A percentile compares a stretch with the other conserved stretches of the same genome.
These are phyloP conservation scores for Exophiala calicioides DNA, from an alignment of 2,329 filamentous ascomycete genomes.

Conservation along the genomic window DNA sequence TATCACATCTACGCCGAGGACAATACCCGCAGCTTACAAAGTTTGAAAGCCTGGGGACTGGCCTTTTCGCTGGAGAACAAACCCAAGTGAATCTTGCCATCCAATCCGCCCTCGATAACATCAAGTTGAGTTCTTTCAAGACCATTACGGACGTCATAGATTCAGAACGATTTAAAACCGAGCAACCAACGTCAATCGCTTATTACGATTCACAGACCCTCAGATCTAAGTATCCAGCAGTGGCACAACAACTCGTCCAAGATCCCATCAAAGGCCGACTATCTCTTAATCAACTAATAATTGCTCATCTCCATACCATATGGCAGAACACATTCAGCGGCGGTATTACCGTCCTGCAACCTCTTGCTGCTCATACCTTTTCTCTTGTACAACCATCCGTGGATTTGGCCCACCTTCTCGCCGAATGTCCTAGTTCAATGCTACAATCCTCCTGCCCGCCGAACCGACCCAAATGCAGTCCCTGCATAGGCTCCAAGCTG, in stretches of 20 bases:
- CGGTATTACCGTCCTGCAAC: slow-evolving; percentile 81
- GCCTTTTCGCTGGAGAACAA: slow-evolving; percentile 71
- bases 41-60: slow-evolving; percentile 70
- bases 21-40: slow-evolving; percentile 72
- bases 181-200: slow-evolving; percentile 70
- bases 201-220: slow-evolving; percentile 71
- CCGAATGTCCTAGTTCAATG: slow-evolving; percentile 72
- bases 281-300: slow-evolving; percentile 73
- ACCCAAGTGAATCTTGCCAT: slow-evolving; percentile 64
- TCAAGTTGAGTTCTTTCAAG: slow-evolving; percentile 58
- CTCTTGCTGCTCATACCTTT: slow-evolving; percentile 72
- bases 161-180: slow-evolving; percentile 63
- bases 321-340: slow-evolving; percentile 78
- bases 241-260: slow-evolving; percentile 63
- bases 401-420: slow-evolving; percentile 72
- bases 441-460: slow-evolving; percentile 80
- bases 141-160: slow-evolving; percentile 64
- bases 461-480: slow-evolving; percentile 71
- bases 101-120: slow-evolving; percentile 59
- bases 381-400: slow-evolving; percentile 69
- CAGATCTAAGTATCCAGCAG: slow-evolving; percentile 64
- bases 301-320: slow-evolving; percentile 77
- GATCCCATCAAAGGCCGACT: slow-evolving; percentile 62
- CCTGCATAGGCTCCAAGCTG: slow-evolving; percentile 68
- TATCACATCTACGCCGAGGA: slow-evolving; percentile 72